Evolutionary conservation across 1,139 yeast species (phyloP), one percentile per base, ranked within the genome.

Genomic region (Debaryomyces sp.): DNA sequence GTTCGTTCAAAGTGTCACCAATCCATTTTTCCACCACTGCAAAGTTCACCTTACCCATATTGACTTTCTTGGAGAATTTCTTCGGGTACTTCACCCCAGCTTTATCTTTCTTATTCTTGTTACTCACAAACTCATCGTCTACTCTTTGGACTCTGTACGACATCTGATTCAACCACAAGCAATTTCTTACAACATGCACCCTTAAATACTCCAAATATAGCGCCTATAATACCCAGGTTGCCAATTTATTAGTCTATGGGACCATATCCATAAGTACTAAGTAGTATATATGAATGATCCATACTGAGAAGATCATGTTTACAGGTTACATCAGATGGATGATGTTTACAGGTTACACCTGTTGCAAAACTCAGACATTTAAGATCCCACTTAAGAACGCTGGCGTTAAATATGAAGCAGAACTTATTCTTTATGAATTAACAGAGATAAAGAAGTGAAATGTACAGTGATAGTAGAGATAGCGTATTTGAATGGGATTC

Each of bases 11-110:
- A 42, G 59, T 57, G 5, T 57, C 55, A 2, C 51, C 54, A 13
- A 77, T 67, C 79, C 81, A 78, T 22, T 55, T 54, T 45, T 67
- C 63, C 2, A 77, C 61, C 22, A 72, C 64, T 1, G 52, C 49
- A 47, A 67, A 54, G 50, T 74, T 68, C n/a, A 77, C 70, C 50
- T 70, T 72, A 6, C 60, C 36, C 13, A 69, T 61, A 43, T 68
- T 66, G 2, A 77, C 73, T 22, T 52, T 47, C 33, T 55, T 53
- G 36, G 60, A 61, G 55, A 66, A 72, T 10, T 50, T 47, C 49
- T 64, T 64, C 7, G 75, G 74, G 42, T 60, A 66, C 46, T 52
- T 58, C 9, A 57, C 44, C 37, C 46, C 15, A 36, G 47, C 32
- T 29, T 48, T 52, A 24, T 60, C 59, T 43, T 48, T 53, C 41